Evolutionary conservation across 2,329 filamentous ascomycete genomes (phyloP), one percentile per base, ranked within the genome.

Genomic region (Thelonectria rubi): DNA sequence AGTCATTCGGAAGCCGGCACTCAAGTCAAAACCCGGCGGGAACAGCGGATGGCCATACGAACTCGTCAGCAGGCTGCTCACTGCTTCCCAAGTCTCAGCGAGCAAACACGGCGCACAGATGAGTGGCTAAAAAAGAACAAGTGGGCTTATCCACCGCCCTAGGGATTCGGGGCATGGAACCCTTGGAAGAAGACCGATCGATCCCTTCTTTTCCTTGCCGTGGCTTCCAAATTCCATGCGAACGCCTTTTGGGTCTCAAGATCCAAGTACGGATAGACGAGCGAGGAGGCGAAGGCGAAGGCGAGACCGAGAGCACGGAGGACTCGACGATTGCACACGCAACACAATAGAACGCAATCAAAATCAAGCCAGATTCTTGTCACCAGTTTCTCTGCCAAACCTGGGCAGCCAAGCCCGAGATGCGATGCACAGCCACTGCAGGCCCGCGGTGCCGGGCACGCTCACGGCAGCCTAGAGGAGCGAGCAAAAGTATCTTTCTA

Each of bases 391-490:
- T 43, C 40, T 9, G 20, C n/a, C 14, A 17, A 45, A 43, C 21
- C 48, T 49, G 50, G 53, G 46, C 4, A 59, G 60, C 60, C 55
- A 62, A 62, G 50, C 55, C 55, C 46, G 55, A 48, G 34, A 17
- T 48, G 20, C 47, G 46, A 17, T 59, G 51, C 60, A 62, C 60
- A 55, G 60, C 60, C 60, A 59, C 60, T 55, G 17, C 55, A n/a
- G 30, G 46, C 46, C 54, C 51, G 30, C 55, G 50, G 46, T 59
- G 55, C 47, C 39, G 52, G 49, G 48, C 48, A 39, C 15, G 32
- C 32, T 43, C 45, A 57, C 18, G 52, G 58, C 42, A 61, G 58
- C 58, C 53, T 61, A 30, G 58, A 32, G n/a, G 12, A 20, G 20
- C 21, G 11, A 14, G 12, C 34, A 37, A 37, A 56, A 48, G 53